Percentiles rank a stretch among this genome's conserved stretches.
Conservation (phyloP, 106 monocot species). For the Dendrobium chrysotoxum region DNA sequence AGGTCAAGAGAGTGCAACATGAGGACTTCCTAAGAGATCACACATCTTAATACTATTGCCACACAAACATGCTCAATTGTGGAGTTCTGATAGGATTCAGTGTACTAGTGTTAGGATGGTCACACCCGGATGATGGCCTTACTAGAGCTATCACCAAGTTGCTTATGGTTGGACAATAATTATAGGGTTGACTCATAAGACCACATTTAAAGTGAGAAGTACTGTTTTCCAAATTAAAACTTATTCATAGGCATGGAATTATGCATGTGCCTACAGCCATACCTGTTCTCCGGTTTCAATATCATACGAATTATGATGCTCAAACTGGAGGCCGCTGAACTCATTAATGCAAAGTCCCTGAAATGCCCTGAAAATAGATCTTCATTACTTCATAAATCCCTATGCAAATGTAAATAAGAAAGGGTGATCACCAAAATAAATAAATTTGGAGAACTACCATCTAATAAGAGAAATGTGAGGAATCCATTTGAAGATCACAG, state of each 20-base stretch:
- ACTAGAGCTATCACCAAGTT: too few relatives aligned
- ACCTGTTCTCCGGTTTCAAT: constrained; percentile 97
- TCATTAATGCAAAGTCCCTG: constrained; percentile 96
- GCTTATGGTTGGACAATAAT: too few relatives aligned
- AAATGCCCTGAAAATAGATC: constrained; percentile 71
- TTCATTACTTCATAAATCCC: not conserved
- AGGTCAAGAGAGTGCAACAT: too few relatives aligned
- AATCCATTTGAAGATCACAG: constrained; percentile 89
- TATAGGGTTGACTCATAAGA: too few relatives aligned
- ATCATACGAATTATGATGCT: constrained; percentile 69
- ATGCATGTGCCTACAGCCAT: not conserved
- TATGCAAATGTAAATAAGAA: not conserved
- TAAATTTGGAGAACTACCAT: constrained; percentile 52
- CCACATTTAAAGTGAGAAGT: too few relatives aligned
- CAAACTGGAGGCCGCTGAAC: constrained; percentile 83
- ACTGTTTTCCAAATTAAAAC: too few relatives aligned
- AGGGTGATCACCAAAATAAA: not conserved
- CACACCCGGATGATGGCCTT: too few relatives aligned
- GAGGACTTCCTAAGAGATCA: too few relatives aligned
- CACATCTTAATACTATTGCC: too few relatives aligned
- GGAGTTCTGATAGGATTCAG: too few relatives aligned
- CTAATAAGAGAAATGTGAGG: constrained; percentile 86
- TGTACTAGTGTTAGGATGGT: too few relatives aligned
- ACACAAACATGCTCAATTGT: too few relatives aligned
- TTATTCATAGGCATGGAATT: not conserved